Base-by-base conservation (phyloP, 129 eudicot species). In the Saussurea involucrata region DNA sequence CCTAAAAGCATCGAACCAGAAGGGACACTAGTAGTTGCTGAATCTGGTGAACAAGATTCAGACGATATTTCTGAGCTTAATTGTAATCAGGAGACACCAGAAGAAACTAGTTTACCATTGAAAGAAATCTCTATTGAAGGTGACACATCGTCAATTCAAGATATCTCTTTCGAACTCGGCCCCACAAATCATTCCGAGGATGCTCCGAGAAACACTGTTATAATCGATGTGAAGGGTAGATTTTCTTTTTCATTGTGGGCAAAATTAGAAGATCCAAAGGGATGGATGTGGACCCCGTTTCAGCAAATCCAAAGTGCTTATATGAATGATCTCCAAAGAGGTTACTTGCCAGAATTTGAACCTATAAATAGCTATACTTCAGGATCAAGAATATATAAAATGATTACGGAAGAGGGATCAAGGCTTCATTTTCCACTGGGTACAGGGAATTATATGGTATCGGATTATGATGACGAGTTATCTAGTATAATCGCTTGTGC, bases 401-500 rank as follows among this genome's bases (percentile, higher is more conserved):
- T 93, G 79, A 81, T 90, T 36, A 78, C 73, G 2, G 91, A 88
- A 11, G 91, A 83, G 78, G 90, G 91, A 18, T 82, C 97, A 22
- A 84, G 91, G 81, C 83, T 90, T 64, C 95, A 93, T 80, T 86
- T 88, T 68, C 98, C 97, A 42, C 83, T 93, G 18, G 90, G 88
- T 63, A 32, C 21, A 10, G 74, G 78, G 36, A 86, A 88, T 73
- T 79, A 84, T 73, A 79, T 90, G 28, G 91, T 93, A 18, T 88
- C 97, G 3, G 95, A 87, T 66, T 89, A 82, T 53, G 98, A 90
- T 69, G 97, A 87, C 34, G 98, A 93, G 71, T 83, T 85, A 36
- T 93, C 98, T 10, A 90, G 96, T 88, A 83, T 90, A 63, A 85
- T 90, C 25, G 94, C 98, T 40, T 93, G 97, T 80, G 96, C 95